Base-by-base conservation (phyloP, 2,329 filamentous ascomycete species). In the Amauroascus verrucosus region DNA sequence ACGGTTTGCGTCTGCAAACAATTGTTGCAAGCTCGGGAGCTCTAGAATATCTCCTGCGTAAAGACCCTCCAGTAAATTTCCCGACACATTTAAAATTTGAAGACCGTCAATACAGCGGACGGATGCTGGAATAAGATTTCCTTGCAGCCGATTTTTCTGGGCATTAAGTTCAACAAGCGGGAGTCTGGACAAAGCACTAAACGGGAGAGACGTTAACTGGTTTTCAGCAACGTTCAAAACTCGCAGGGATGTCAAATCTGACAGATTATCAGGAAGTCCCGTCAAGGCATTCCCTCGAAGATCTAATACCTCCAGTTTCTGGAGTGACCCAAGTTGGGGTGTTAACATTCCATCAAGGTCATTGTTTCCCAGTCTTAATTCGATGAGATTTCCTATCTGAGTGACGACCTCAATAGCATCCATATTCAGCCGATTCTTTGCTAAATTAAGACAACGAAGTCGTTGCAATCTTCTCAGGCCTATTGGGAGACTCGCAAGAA, bases 151-250 rank as follows among this genome's bases (percentile, higher is more conserved):
- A 67, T 97, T 97, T 67, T 86, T 90, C 33, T 83, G 80, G 7
- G 82, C 83, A 47, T 80, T 75, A 1, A 97, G 70, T 59, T 95
- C 88, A 0, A 79, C 80, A 38, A 96, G 67, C 0, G 87, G 83
- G 47, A 94, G 68, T 11, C 76, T 75, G 11, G 79, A 77, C 28
- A 97, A 73, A 3, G 77, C 73, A 6, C 84, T 79, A 62, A 91
- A 86, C 0, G 86, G 85, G 11, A 96, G 65, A 1, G 76, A 75
- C 47, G 79, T 80, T 26, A 98, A 77, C 51, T 79, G 77, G 61
- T 98, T 98, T 59, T 88, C 81, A 54, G 84, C 82, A 20, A 96
- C 66, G 63, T 95, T 91, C 48, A 97, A 72, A 8, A 86, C 78
- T 24, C 86, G 83, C 28, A 98, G 77, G 22, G 78, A 79, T 2